phyloP scores from a whole-genome alignment of 208 protist genomes.

The Lotmaria passim region DNA sequence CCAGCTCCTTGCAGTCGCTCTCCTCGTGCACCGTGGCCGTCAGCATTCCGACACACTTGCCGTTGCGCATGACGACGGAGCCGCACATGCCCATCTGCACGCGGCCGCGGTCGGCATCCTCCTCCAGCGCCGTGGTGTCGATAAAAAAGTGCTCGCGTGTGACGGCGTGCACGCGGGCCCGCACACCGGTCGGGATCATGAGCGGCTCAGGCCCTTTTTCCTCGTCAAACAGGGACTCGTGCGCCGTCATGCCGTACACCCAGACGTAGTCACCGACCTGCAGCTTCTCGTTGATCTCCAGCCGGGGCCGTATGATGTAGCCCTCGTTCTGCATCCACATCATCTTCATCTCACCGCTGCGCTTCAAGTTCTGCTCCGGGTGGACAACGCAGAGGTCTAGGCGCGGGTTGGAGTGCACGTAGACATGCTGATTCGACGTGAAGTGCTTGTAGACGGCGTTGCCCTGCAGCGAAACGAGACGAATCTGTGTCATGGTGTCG shows the following conservation, averaged over 20 bases:
- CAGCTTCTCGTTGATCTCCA: conserved; percentile 78
- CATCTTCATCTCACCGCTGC: conserved; percentile 92
- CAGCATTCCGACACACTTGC: conserved; percentile 92
- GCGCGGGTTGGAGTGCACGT: conserved; percentile 85
- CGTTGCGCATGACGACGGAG: conserved; percentile 87
- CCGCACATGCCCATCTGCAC: conserved; percentile 93
- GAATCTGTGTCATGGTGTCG: conserved; percentile 89
- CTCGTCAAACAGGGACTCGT: conserved; percentile 90
- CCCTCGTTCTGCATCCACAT: conserved; percentile 94
- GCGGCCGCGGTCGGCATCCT: conserved; percentile 51
- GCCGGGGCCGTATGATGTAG: conserved; percentile 74
- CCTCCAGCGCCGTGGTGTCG: conserved; percentile 80
- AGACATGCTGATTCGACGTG: conserved; percentile 91
- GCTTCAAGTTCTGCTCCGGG: conserved; percentile 87
- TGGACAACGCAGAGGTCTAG: conserved; percentile 90
- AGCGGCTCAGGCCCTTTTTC: conserved; percentile 85
- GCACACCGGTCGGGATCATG: conserved; percentile 90
- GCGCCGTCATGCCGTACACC: conserved; percentile 90
- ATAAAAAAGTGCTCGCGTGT: conserved; percentile 92
- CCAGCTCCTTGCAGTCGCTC: conserved; percentile 77
- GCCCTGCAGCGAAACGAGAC: conserved; percentile 80
- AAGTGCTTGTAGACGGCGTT: conserved; percentile 89
- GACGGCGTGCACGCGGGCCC: conserved; percentile 73
- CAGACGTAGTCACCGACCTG: conserved; percentile 87
- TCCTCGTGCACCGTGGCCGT: conserved; percentile 89